Evolutionary conservation across 106 monocot species (phyloP), one percentile per base, ranked within the genome.

Genomic region (Narthecium ossifragum): DNA sequence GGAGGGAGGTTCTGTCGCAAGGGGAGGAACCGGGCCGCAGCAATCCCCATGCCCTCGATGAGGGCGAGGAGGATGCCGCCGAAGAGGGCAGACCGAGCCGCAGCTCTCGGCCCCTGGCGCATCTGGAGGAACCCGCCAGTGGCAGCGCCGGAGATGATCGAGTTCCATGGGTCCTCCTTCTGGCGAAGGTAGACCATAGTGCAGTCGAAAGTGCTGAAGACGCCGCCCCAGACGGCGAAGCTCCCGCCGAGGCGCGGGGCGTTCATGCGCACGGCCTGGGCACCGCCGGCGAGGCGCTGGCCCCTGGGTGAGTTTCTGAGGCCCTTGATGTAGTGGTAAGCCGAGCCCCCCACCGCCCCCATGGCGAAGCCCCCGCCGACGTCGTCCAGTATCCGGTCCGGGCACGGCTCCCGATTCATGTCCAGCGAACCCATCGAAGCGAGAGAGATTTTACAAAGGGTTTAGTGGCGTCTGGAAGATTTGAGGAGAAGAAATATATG

Each of bases 191-290:
- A 92, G 43, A 92, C 92, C 87, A 88, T 88, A 72, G 80, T 59
- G 73, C 92, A 87, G 33, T 92, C 87, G 62, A 88, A 92, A 61
- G 75, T 61, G 22, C 84, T 87, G 78, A 92, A 92, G 55, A 87
- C 80, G 4, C 92, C 87, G 31, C 92, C 92, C 87, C 92, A 92
- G n/a, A 87, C 92, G n/a, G 92, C 87, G 59, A 92, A 92, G 80
- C 84, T 75, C 5, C 92, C 92, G 26, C 87, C 92, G 51, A 92
- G 75, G 53, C 92, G 83, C 1, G 85, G 83, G 22, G 86, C 86
- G 67, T 92, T 87, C 92, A 87, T 87, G 18, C 83, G 77, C 8
- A 87, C 83, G 53, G 80, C 80, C 53, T 76, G 80, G 40, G 64
- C 63, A 5, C 87, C 92, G 18, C 84, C 84, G 17, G 57, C 38